A percentile compares a stretch with the other conserved stretches of the same genome.
Conservation (phyloP, 495 filamentous ascomycete species). For the Hypomontagnella submonticulosa region DNA sequence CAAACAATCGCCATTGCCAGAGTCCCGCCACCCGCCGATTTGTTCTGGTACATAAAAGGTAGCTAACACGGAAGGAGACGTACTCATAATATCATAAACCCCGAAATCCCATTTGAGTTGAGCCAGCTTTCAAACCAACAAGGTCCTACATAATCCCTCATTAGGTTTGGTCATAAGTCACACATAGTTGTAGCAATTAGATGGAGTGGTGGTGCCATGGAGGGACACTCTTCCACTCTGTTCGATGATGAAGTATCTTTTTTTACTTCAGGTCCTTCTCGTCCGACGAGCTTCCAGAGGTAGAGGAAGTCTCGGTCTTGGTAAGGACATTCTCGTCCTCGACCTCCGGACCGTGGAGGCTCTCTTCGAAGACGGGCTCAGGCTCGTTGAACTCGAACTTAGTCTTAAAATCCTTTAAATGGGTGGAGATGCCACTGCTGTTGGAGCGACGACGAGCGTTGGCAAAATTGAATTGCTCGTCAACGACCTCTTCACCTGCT, state of each 20-base stretch:
- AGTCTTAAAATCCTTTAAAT: conserved; percentile 98
- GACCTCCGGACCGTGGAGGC: conserved; percentile 68
- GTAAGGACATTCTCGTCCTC: conserved; percentile 61
- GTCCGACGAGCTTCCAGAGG: conserved; percentile 53
- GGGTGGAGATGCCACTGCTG: conserved; percentile 85
- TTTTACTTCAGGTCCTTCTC: conserved; percentile 46
- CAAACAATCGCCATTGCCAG: conserved; percentile 12
- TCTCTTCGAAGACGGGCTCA: conserved; percentile 90
- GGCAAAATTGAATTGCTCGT: conserved; percentile 80
- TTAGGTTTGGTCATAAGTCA: conserved; percentile 27
- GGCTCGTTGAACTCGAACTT: conserved; percentile 89
- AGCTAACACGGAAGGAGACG: conserved; percentile 30
- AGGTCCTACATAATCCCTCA: conserved; percentile 17
- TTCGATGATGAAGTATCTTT: conserved; percentile 21
- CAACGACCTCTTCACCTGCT: conserved; percentile 82
- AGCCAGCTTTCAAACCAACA: conserved; percentile 9
- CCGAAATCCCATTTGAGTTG: conserved; percentile 20
- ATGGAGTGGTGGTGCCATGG: conserved; percentile 14
- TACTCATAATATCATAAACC: conserved; percentile 22
- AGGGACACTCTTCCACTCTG: not conserved
- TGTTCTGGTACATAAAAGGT: conserved; percentile 21
- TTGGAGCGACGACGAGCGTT: conserved; percentile 94
- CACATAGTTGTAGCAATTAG: conserved; percentile 42
- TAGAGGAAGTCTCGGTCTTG: conserved; percentile 66
- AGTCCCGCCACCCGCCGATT: conserved; percentile 21